These are phyloP conservation scores for Shiraia sp. DNA, from an alignment of 2,329 filamentous ascomycete species.

Conservation along the genomic window DNA sequence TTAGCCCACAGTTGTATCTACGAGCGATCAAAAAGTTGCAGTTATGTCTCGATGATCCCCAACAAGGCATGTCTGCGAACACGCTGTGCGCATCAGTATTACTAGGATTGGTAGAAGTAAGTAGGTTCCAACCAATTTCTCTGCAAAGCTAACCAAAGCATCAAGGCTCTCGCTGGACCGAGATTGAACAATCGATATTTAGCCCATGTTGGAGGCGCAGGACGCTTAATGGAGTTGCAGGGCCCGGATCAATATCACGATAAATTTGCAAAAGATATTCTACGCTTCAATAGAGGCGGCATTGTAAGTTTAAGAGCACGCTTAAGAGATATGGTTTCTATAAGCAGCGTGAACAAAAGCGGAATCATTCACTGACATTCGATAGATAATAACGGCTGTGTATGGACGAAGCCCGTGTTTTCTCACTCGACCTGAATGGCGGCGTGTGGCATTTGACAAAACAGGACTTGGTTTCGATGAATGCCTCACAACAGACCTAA, in stretches of 20 bases:
- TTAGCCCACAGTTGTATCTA: conserved; percentile 32
- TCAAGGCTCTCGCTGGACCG: conserved; percentile 36
- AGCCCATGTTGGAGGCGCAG: conserved; percentile 38
- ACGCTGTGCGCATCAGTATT: conserved; percentile 41
- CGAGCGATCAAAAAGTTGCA: conserved; percentile 37
- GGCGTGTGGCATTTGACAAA: conserved; percentile 39
- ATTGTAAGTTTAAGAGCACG: conserved; percentile 26
- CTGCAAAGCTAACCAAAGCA: not conserved
- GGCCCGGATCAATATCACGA: conserved; percentile 31
- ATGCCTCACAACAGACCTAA: conserved; percentile 31
- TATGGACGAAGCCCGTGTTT: conserved; percentile 38
- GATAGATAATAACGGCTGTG: conserved; percentile 38
- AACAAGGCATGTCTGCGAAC: conserved; percentile 36
- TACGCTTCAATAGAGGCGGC: conserved; percentile 35
- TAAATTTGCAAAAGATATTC: conserved; percentile 35
- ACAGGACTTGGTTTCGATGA: conserved; percentile 30
- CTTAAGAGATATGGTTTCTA: not conserved
- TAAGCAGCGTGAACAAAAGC: not conserved
- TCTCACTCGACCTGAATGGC: conserved; percentile 35
- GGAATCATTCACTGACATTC: no score
- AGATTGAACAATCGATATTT: conserved; percentile 36
- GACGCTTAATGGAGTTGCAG: conserved; percentile 38
- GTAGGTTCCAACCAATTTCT: not conserved
- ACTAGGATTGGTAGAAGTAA: conserved; percentile 38
- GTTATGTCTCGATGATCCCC: conserved; percentile 29